Percentiles rank a stretch among this genome's conserved stretches.
Conservation (phyloP, 2,329 filamentous ascomycete genomes). For the Colletotrichum sp. region DNA sequence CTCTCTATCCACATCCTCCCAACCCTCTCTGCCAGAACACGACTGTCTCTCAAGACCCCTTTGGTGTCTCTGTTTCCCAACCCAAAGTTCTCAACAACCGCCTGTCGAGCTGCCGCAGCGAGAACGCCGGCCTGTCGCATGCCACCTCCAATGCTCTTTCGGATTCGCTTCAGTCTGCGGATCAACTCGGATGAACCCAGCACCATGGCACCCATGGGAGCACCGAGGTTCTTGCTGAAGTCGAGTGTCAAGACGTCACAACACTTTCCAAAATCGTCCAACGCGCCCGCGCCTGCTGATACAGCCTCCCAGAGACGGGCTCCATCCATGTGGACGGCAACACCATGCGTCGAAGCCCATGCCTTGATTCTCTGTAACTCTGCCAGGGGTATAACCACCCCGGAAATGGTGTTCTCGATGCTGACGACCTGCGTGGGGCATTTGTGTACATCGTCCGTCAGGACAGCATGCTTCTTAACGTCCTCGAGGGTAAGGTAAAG, state of each 20-base stretch:
- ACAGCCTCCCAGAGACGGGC: constrained; percentile 58
- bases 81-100: constrained; percentile 80
- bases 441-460: constrained; percentile 47
- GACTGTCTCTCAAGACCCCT: constrained; percentile 53
- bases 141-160: constrained; percentile 83
- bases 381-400: constrained; percentile 71
- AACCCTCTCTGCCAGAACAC: constrained; percentile 59
- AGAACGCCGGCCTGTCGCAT: constrained; percentile 79
- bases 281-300: constrained; percentile 44
- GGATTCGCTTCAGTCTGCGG: constrained; percentile 73
- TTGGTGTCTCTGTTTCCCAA: constrained; percentile 34
- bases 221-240: constrained; percentile 59
- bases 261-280: constrained; percentile 45
- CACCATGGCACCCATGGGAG: constrained; percentile 55
- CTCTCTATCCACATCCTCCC: constrained; percentile 68
- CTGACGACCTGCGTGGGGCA: constrained; percentile 45
- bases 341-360: constrained; percentile 60
- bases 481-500: constrained; percentile 49
- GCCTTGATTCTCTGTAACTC: constrained; percentile 67
- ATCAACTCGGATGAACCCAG: constrained; percentile 57
- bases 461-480: constrained; percentile 32
- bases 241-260: constrained; percentile 65
- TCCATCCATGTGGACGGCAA: constrained; percentile 56
- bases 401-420: constrained; percentile 49
- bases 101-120: constrained; percentile 76